Percentiles rank a stretch among this genome's conserved stretches.
These are phyloP conservation scores for Boletus tomentosulus DNA, from an alignment of 768 basidiomycete genomes.

Conservation along the genomic window DNA sequence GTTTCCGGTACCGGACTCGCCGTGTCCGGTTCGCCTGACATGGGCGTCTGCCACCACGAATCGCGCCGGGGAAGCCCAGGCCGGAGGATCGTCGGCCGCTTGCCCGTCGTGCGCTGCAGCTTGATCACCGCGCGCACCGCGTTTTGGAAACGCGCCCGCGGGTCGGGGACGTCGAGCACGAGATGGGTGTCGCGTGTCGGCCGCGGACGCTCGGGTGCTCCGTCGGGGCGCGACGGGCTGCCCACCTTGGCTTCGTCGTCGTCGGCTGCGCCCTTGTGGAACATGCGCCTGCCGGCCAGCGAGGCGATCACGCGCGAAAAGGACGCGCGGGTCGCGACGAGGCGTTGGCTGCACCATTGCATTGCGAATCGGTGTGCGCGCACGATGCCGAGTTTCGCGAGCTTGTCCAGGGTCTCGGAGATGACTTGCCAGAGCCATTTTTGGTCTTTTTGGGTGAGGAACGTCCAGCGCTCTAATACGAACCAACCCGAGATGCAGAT, in stretches of 20 bases:
- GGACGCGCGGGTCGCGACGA: conserved; percentile 5
- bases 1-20: conserved; percentile 17
- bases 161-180: conserved; percentile 19
- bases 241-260: not conserved
- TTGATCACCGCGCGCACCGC: conserved; percentile 43
- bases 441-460: conserved; percentile 39
- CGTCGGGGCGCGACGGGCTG: not conserved
- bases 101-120: conserved; percentile 30
- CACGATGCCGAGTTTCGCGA: conserved; percentile 20
- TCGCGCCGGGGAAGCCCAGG: conserved; percentile 24
- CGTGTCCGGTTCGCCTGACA: not conserved
- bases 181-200: conserved; percentile 5
- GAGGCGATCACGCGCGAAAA: conserved; percentile 11
- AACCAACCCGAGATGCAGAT: conserved; percentile 52
- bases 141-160: conserved; percentile 35
- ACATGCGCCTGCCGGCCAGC: conserved; percentile 7
- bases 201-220: not conserved
- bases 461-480: conserved; percentile 45
- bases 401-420: conserved; percentile 19
- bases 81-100: conserved; percentile 15
- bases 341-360: conserved; percentile 19
- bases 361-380: conserved; percentile 22
- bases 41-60: conserved; percentile 26
- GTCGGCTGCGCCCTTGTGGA: not conserved
- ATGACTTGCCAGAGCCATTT: conserved; percentile 44